Percentiles rank a stretch among this genome's conserved stretches.
These are phyloP conservation scores for Microbotryum silenes-acaulis DNA, from an alignment of 1,284 basidiomycete genomes.

Conservation along the genomic window DNA sequence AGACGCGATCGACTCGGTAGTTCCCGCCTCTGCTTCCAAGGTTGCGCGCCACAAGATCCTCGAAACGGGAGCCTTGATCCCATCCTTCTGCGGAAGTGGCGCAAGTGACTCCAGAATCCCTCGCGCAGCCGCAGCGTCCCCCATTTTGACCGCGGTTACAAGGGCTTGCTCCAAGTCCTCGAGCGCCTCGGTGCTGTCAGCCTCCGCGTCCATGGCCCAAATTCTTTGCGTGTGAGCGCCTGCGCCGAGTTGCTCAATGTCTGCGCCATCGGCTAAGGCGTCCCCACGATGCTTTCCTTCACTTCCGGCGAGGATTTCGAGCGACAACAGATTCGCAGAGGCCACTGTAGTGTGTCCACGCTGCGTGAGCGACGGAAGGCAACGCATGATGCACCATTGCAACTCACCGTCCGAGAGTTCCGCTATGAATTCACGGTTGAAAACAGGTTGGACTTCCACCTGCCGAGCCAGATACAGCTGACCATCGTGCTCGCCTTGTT, in stretches of 20 bases:
- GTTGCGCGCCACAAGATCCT: conserved; percentile 87
- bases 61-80: conserved; percentile 54
- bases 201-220: conserved; percentile 32
- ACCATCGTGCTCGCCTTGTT: conserved; percentile 87
- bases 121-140: conserved; percentile 22
- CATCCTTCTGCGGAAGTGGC: background rate
- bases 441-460: conserved; percentile 96
- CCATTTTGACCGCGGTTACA: conserved; percentile 40
- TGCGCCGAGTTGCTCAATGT: conserved; percentile 32
- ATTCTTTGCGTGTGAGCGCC: conserved; percentile 17
- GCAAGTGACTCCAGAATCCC: conserved; percentile 24
- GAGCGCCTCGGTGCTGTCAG: conserved; percentile 49
- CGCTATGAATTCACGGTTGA: conserved; percentile 95
- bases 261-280: conserved; percentile 62
- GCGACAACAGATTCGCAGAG: conserved; percentile 82
- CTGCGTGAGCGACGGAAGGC: too few relatives aligned
- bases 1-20: background rate
- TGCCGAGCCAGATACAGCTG: conserved; percentile 90
- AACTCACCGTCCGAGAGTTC: conserved; percentile 72
- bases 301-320: conserved; percentile 55
- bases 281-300: conserved; percentile 41
- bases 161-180: conserved; percentile 81
- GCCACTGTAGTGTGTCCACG: conserved; percentile 48
- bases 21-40: conserved; percentile 58
- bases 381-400: too few relatives aligned